Conservation (phyloP, 2,329 filamentous ascomycete species). For the Pyricularia grisea region DNA sequence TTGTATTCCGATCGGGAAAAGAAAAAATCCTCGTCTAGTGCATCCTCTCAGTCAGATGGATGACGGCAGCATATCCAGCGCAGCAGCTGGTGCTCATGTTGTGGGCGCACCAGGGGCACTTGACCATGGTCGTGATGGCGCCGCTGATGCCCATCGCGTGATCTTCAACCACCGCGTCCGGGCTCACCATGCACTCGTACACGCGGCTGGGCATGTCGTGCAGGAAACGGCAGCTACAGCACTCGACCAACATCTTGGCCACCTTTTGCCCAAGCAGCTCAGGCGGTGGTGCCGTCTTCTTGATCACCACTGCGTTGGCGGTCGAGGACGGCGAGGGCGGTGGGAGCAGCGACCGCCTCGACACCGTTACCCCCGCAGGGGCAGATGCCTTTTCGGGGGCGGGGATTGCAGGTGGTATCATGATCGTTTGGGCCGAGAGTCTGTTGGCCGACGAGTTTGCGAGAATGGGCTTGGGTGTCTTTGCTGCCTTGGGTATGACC, state of each 20-base stretch:
- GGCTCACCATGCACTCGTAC: conserved; percentile 55
- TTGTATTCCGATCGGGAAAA: too few species aligned
- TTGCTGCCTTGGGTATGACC: not conserved
- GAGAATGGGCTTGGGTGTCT: not conserved
- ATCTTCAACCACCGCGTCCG: conserved; percentile 43
- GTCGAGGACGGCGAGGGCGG: not conserved
- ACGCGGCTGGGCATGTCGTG: conserved; percentile 57
- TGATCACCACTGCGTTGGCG: not conserved
- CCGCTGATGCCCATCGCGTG: conserved; percentile 42
- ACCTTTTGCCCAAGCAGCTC: conserved; percentile 25
- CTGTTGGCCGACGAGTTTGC: not conserved
- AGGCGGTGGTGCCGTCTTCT: conserved; percentile 8
- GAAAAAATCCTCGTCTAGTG: conserved; percentile 22
- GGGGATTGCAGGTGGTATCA: not conserved
- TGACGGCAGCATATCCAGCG: conserved; percentile 56
- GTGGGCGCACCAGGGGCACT: conserved; percentile 65
- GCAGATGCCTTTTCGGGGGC: not conserved
- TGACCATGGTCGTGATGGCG: conserved; percentile 50
- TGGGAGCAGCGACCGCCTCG: conserved; percentile 1
- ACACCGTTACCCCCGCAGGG: not conserved
- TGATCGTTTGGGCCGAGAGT: not conserved
- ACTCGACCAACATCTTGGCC: conserved; percentile 57
- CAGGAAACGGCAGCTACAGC: conserved; percentile 54
- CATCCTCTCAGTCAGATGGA: conserved; percentile 56
- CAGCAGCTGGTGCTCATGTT: conserved; percentile 62